phyloP scores from a whole-genome alignment of 306 rosid genomes.

The Rosa persica region DNA sequence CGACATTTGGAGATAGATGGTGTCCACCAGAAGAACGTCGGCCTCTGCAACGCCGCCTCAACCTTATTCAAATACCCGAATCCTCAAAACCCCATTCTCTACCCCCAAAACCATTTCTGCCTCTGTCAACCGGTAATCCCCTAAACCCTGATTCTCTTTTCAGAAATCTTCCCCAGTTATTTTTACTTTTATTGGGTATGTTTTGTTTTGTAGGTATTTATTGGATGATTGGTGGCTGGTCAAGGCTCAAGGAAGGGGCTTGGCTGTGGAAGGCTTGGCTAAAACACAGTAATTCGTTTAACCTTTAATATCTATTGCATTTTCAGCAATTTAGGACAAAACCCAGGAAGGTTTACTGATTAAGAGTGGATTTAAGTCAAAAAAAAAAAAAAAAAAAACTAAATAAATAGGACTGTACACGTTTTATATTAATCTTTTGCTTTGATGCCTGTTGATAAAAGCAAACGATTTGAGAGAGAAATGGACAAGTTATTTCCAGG shows the following conservation, averaged over 20 bases:
- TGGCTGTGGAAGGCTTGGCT: conserved; percentile 45
- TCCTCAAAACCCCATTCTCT: conserved; percentile 7
- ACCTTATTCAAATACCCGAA: neutral
- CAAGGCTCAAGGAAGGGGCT: conserved; percentile 27
- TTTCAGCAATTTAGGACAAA: too few relatives aligned
- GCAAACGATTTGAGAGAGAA: too few relatives aligned
- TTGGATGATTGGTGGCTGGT: conserved; percentile 52
- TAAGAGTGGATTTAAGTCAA: too few relatives aligned
- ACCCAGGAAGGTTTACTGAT: too few relatives aligned
- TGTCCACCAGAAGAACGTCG: conserved; percentile 9
- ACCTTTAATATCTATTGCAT: too few relatives aligned
- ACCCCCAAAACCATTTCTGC: conserved; percentile 15
- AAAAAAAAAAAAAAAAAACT: too few relatives aligned
- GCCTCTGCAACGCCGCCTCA: conserved; percentile 11
- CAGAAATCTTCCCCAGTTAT: neutral
- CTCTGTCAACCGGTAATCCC: conserved; percentile 27
- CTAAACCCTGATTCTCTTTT: neutral
- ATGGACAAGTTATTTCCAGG: too few relatives aligned
- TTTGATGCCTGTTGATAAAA: too few relatives aligned
- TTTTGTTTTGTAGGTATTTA: conserved; percentile 23
- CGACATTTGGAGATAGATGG: conserved; percentile 10
- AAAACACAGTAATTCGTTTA: conserved; percentile 25
- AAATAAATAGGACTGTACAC: too few relatives aligned
- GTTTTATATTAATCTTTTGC: too few relatives aligned
- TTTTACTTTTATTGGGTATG: neutral